These are phyloP conservation scores for Aspergillus alliaceus DNA, from an alignment of 2,329 filamentous ascomycete genomes.

Conservation along the genomic window DNA sequence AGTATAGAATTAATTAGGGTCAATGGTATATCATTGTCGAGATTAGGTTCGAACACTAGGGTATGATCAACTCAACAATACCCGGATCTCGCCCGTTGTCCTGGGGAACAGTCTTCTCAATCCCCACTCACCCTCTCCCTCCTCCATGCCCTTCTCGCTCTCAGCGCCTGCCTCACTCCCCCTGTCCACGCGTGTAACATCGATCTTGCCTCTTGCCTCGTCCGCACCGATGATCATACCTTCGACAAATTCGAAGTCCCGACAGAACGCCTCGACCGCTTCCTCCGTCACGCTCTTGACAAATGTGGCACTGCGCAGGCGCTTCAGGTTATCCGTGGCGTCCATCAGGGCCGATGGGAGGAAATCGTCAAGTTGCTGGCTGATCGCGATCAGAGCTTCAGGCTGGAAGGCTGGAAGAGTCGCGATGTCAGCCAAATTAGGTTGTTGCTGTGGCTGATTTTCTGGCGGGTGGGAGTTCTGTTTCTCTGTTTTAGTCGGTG, in stretches of 20 bases:
- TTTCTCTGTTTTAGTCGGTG: not conserved
- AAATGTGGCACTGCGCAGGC: slow-evolving; percentile 69
- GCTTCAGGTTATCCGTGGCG: slow-evolving; percentile 76
- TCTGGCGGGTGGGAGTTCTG: slow-evolving; percentile 17
- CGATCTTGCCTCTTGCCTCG: slow-evolving; percentile 44
- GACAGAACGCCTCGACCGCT: slow-evolving; percentile 80
- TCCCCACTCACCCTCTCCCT: slow-evolving; percentile 34
- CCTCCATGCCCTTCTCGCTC: slow-evolving; percentile 27
- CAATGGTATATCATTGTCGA: not conserved
- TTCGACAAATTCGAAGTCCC: slow-evolving; percentile 75
- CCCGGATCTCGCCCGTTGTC: slow-evolving; percentile 63
- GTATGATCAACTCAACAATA: slow-evolving; percentile 55
- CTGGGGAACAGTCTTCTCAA: slow-evolving; percentile 62
- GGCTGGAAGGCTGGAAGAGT: slow-evolving; percentile 60
- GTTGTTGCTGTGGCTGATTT: slow-evolving; percentile 31
- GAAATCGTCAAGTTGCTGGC: slow-evolving; percentile 83
- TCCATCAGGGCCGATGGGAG: slow-evolving; percentile 91
- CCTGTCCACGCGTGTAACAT: slow-evolving; percentile 27
- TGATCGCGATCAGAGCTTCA: slow-evolving; percentile 62
- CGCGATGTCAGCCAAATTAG: slow-evolving; percentile 56
- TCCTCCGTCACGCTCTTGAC: slow-evolving; percentile 76
- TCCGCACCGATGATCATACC: slow-evolving; percentile 60
- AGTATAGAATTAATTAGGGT: not conserved
- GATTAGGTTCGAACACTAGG: not conserved
- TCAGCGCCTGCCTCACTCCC: slow-evolving; percentile 24